Evolutionary conservation across 2,329 filamentous ascomycete species (phyloP), one percentile per base, ranked within the genome.

Genomic region (Zelopaecilomyces penicillatus): DNA sequence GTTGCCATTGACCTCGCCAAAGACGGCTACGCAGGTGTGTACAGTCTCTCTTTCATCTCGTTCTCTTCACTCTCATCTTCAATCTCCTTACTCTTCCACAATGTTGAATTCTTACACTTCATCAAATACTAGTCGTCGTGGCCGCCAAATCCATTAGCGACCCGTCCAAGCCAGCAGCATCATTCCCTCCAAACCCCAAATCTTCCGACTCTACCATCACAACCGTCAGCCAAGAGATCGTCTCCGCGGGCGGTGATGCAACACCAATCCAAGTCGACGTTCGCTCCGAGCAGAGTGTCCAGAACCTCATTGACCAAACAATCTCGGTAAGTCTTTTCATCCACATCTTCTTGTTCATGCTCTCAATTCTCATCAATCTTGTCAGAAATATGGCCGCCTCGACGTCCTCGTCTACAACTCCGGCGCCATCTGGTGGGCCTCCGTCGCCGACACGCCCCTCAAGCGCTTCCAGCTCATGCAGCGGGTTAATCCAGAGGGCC

Each of bases 401-500:
- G 86, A 93, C 58, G 82, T 84, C 1, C 65, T 94, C 3, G 63
- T 93, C 40, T 94, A 94, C 69, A 94, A 93, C 61, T 82, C 83
- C 0, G 87, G 87, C 35, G 87, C 87, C 3, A 89, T 94, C 52
- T 93, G 83, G 82, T 91, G 87, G 86, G 76, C 83, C 0, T 75
- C 83, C 2, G 79, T 94, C 0, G 75, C 81, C 42, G 76, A 81
- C 39, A 91, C 86, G 0, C 82, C 85, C 0, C 68, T 84, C 51
- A 85, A 83, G 62, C 75, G 85, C n/a, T 91, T 87, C 66, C 79
- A 81, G 60, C 75, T 84, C 52, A 87, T 90, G 82, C 84, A 89
- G 64, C 70, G 72, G 48, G 78, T 89, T 50, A 89, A 89, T 55
- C 73, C 78, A 0, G 81, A 87, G 54, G 88, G 87, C 0, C 68